Evolutionary conservation across 176 grass and related monocot species (phyloP), one percentile per base, ranked within the genome.

Genomic region (Phoenix roebelenii): DNA sequence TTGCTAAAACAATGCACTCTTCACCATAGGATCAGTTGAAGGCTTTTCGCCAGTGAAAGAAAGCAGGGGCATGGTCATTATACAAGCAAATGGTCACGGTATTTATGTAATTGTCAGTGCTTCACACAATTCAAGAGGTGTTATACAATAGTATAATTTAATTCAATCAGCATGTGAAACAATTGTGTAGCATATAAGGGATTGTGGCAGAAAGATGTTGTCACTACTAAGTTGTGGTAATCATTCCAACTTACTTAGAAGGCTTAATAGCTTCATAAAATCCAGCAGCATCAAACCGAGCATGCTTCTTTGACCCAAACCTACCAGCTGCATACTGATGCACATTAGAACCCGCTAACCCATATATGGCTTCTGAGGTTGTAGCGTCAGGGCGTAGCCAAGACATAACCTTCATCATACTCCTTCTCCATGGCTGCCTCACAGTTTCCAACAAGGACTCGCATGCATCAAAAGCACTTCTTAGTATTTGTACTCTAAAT

Each of bases 251-350:
- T 44, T 44, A 96, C 87, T 0, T 67, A 3, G 75, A 85, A 65
- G 87, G 86, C 55, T 85, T 90, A 72, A 90, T 24, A 5, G 87
- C 80, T 72, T 96, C 92, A 18, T 88, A 96, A 57, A 96, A 90
- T 55, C 69, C 75, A 78, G 86, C 68, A 60, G 85, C 65, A 76
- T 96, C 81, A 69, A 96, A 96, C 61, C 80, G 75, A 18, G 77
- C 70, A 68, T 88, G 78, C 9, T 69, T 85, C 50, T 67, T 85
- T 0, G 25, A 72, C 55, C 50, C 10, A 20, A 26, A 68, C 58
- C 50, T 54, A 67, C 4, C 70, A 76, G 26, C 54, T 50, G 59
- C 83, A 26, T 85, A 72, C 18, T 48, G 26, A 3, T 61, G 53
- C 10, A 58, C 44, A 60, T 35, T 50, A 55, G 73, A 61, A 60